Evolutionary conservation across 73 alveolate species (phyloP), one percentile per base, ranked within the genome.

Genomic region (Paramecium pentaurelia): DNA sequence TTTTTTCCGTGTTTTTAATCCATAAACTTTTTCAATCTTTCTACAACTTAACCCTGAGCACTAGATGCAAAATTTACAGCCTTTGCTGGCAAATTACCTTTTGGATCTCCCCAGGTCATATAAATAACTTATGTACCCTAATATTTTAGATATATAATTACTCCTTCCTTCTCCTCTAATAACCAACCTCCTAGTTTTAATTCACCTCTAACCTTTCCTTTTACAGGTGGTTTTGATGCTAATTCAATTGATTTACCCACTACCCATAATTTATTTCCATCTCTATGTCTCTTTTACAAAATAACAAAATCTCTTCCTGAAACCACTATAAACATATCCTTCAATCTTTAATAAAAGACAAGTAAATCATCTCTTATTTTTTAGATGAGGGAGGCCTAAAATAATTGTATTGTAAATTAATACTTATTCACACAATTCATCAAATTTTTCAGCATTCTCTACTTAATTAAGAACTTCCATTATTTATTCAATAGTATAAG

Each of bases 21-120:
- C 47, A 73, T 30, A 16, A 73, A 25, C 60, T 49, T 49, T 49
- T 49, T 49, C 60, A 49, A 49, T 73, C 60, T 73, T 73, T 73
- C 87, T 34, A 73, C 87, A 37, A 73, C 87, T 73, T 73, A 73
- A 36, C 87, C 87, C 27, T 73, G 10, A 4, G 87, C 87, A 73
- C 87, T 73, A 10, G 87, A 34, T 12, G 60, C 87, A 32, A 40
- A 20, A 38, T 73, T 73, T n/a, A 73, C 60, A 36, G 87, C 87
- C 58, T 37, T 37, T 12, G 58, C 1, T 11, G 87, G 87, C 20
- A 73, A 73, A 34, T 73, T 73, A 12, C 87, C 87, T 38, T 73
- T 73, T 30, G 87, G 87, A 73, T 73, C 87, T 36, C 59, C 87
- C 87, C 87, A 73, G 6, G 87, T 36, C 34, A 73, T 38, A 37